Evolutionary conservation across 2,329 filamentous ascomycete genomes (phyloP).

Genomic region (Gremmenia infestans): DNA sequence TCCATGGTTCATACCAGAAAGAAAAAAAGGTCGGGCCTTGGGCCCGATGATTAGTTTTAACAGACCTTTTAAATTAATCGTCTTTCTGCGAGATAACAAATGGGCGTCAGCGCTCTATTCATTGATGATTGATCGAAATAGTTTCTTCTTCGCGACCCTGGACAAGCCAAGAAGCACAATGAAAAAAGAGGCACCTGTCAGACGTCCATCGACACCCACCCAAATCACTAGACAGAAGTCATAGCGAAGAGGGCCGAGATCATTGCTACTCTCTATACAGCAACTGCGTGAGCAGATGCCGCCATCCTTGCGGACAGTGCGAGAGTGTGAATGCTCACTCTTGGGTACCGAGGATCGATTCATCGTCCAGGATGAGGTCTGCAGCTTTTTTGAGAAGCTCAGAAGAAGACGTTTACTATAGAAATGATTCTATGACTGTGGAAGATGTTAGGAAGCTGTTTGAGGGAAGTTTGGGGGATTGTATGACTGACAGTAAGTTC

Average conservation of each 20-base stretch:
- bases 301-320: conserved; percentile 58
- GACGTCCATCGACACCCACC: conserved; percentile 85
- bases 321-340: conserved; percentile 72
- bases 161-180: conserved; percentile 45
- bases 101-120: not conserved
- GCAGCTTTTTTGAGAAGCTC: conserved; percentile 89
- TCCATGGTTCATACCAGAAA: not conserved
- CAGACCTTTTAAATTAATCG: too few relatives aligned
- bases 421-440: conserved; percentile 74
- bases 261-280: conserved; percentile 90
- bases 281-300: conserved; percentile 34
- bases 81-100: not conserved
- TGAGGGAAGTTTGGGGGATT: not conserved
- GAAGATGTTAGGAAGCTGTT: not conserved
- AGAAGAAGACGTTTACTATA: conserved; percentile 94
- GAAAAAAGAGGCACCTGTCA: conserved; percentile 67
- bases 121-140: not conserved
- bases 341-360: conserved; percentile 81
- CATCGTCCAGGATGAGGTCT: conserved; percentile 94
- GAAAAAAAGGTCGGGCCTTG: too few relatives aligned
- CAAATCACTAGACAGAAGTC: conserved; percentile 71
- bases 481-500: too few relatives aligned
- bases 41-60: not conserved
- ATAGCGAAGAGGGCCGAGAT: conserved; percentile 75
- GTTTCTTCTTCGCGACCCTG: conserved; percentile 48